Percentiles rank a stretch among this genome's conserved stretches.
Conservation (phyloP, 2,329 filamentous ascomycete genomes). For the Exophiala xenobiotica region DNA sequence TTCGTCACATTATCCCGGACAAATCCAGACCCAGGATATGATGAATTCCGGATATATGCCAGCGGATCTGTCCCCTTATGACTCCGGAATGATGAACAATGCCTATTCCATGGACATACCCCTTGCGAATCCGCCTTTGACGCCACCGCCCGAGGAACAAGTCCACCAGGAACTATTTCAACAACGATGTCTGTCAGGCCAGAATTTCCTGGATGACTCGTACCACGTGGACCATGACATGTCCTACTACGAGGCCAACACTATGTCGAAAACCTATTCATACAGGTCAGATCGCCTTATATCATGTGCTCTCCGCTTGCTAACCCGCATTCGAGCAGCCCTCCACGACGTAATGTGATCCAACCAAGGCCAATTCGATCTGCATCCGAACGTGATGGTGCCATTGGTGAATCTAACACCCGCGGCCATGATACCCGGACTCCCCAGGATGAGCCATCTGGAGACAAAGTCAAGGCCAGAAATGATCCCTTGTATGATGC, state of each 20-base stretch:
- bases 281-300: conserved; percentile 17
- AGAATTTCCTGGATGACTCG: conserved; percentile 13
- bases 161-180: conserved; percentile 15
- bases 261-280: conserved; percentile 5
- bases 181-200: conserved; percentile 9
- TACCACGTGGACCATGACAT: conserved; percentile 9
- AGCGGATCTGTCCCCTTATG: conserved; percentile 16
- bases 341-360: conserved; percentile 2
- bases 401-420: conserved; percentile 10
- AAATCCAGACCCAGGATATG: conserved; percentile 16
- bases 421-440: conserved; percentile 5
- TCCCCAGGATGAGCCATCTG: conserved; percentile 21
- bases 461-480: conserved; percentile 27
- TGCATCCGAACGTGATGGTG: conserved; percentile 26
- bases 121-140: conserved; percentile 10
- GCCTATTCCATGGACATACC: conserved; percentile 8
- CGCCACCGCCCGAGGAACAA: conserved; percentile 24
- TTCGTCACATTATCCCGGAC: conserved; percentile 13
- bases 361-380: conserved; percentile 29
- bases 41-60: conserved; percentile 16
- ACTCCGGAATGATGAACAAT: conserved; percentile 14
- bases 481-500: conserved; percentile 28
- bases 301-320: conserved; percentile 1
- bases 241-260: conserved; percentile 6
- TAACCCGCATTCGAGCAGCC: conserved; percentile 9